Conservation (phyloP, 208 protist genomes). For the Sergeia podlipaevii region DNA sequence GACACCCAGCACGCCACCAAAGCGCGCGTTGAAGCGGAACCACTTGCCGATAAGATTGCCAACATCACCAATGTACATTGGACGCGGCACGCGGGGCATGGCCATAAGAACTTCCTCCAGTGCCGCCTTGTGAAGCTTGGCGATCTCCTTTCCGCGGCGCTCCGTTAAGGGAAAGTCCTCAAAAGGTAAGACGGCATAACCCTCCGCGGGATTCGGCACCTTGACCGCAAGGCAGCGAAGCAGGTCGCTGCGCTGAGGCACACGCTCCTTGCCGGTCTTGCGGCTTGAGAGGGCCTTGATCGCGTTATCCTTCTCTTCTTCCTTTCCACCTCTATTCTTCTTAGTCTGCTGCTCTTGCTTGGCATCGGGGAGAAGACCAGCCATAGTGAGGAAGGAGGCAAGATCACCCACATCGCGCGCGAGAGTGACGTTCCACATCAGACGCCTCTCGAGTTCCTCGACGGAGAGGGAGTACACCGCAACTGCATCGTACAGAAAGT, state of each 20-base stretch:
- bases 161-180: constrained; percentile 46
- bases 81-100: constrained; percentile 63
- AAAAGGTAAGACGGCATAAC: constrained; percentile 43
- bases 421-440: constrained; percentile 65
- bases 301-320: constrained; percentile 2
- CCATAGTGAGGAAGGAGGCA: constrained; percentile 46
- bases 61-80: constrained; percentile 86
- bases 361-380: constrained; percentile 36
- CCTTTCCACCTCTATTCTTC: constrained; percentile 14
- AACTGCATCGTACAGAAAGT: constrained; percentile 78
- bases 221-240: constrained; percentile 50
- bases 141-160: constrained; percentile 34
- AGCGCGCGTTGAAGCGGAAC: constrained; percentile 77
- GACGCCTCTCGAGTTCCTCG: constrained; percentile 50
- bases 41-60: constrained; percentile 88
- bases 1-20: constrained; percentile 68
- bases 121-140: constrained; percentile 39
- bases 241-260: constrained; percentile 11
- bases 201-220: constrained; percentile 11
- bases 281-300: constrained; percentile 18
- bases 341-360: constrained; percentile 14
- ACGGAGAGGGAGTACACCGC: constrained; percentile 58
- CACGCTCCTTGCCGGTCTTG: background rate
- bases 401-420: constrained; percentile 55
- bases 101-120: constrained; percentile 85